Evolutionary conservation across 2,329 filamentous ascomycete species (phyloP).

Genomic region (Drechslera avenae): DNA sequence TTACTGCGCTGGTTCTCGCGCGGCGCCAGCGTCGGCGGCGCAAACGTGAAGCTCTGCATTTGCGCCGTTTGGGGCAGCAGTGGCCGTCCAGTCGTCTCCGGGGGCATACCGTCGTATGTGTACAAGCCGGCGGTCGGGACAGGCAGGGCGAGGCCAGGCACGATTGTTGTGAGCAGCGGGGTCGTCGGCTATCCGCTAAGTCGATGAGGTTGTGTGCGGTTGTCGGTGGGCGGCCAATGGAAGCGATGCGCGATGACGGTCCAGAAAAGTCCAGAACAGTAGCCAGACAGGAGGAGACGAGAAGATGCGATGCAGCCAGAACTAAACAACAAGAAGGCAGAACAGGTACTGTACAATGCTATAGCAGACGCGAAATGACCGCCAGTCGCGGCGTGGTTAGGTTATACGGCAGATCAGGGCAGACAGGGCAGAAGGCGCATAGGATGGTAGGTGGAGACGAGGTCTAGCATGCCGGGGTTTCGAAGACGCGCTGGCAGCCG

Average conservation of each 20-base stretch:
- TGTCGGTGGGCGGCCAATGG: slow-evolving; percentile 35
- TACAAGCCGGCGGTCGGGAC: slow-evolving; percentile 6
- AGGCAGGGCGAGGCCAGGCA: slow-evolving; percentile 20
- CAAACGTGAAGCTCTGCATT: slow-evolving; percentile 78
- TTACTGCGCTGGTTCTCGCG: slow-evolving; percentile 85
- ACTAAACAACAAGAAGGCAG: slow-evolving; percentile 20
- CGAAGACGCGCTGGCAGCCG: slow-evolving; percentile 25
- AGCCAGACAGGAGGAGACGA: slow-evolving; percentile 23
- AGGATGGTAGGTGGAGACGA: slow-evolving; percentile 43
- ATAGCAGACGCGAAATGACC: slow-evolving; percentile 42
- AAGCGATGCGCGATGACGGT: slow-evolving; percentile 21
- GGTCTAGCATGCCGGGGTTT: slow-evolving; percentile 40
- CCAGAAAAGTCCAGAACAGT: slow-evolving; percentile 27
- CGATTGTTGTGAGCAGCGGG: slow-evolving; percentile 39
- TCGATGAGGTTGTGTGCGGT: slow-evolving; percentile 32
- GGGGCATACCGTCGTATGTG: slow-evolving; percentile 58
- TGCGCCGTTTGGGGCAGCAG: slow-evolving; percentile 70
- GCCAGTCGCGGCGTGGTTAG: slow-evolving; percentile 42
- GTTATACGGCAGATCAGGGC: slow-evolving; percentile 45
- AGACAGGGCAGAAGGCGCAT: slow-evolving; percentile 37
- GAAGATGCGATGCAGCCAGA: slow-evolving; percentile 17
- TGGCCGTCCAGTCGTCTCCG: slow-evolving; percentile 65
- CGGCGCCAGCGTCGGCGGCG: slow-evolving; percentile 66
- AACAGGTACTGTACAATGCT: slow-evolving; percentile 35
- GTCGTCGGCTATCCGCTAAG: slow-evolving; percentile 38